Percentiles rank a stretch among this genome's conserved stretches.
Evolutionary conservation across 1,284 basidiomycete genomes (phyloP).

Genomic region (Leccinum pseudoinsigne): DNA sequence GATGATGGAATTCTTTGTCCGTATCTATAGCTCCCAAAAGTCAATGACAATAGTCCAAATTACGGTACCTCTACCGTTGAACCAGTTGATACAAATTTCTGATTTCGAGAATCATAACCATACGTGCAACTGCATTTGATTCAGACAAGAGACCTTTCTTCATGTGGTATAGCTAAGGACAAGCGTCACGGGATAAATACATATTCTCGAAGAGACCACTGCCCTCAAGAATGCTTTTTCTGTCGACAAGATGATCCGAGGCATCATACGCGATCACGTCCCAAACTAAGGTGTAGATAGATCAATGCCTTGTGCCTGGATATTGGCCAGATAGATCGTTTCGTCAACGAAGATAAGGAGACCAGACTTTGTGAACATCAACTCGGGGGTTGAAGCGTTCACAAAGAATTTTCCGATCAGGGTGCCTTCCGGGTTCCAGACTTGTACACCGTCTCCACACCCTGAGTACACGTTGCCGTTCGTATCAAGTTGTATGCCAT

Average conservation of each 20-base stretch:
- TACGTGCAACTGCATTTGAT: background rate
- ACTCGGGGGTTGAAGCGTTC: constrained; percentile 57
- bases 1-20: background rate
- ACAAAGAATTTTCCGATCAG: constrained; percentile 78
- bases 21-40: background rate
- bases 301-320: constrained; percentile 20
- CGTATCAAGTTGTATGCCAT: constrained; percentile 57
- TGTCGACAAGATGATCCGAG: background rate
- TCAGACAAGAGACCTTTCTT: background rate
- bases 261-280: background rate
- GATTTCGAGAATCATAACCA: background rate
- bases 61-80: background rate
- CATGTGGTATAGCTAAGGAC: background rate
- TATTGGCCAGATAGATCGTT: constrained; percentile 19
- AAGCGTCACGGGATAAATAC: background rate
- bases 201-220: background rate
- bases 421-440: constrained; percentile 63
- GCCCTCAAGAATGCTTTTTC: background rate
- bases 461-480: constrained; percentile 24
- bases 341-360: constrained; percentile 22
- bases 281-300: constrained; percentile 4
- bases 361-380: constrained; percentile 49
- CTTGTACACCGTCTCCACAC: constrained; percentile 39
- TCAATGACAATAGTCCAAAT: background rate
- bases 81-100: background rate